Percentiles rank a stretch among this genome's conserved stretches.
Conservation (phyloP, 768 basidiomycete species). For the Boletus sp. region DNA sequence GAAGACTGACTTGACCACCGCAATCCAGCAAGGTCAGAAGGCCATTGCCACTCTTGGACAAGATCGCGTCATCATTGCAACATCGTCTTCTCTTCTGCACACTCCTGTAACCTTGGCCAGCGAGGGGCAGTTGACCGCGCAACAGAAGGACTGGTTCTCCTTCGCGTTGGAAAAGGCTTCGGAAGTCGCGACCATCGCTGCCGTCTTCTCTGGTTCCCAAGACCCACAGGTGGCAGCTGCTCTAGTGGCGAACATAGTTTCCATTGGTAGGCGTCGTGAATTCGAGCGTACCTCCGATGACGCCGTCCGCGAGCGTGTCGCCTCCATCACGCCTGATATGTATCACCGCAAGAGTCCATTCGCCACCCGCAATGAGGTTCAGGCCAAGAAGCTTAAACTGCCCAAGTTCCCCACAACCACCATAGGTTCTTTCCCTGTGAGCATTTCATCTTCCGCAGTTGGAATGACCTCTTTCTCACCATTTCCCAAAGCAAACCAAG, state of each 20-base stretch:
- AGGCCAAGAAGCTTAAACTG: slow-evolving; percentile 83
- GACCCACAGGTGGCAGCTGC: slow-evolving; percentile 66
- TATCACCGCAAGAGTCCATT: slow-evolving; percentile 90
- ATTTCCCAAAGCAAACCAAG: slow-evolving; percentile 79
- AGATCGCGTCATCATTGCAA: slow-evolving; percentile 89
- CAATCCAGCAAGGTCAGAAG: slow-evolving; percentile 80
- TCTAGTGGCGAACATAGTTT: slow-evolving; percentile 84
- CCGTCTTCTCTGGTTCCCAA: slow-evolving; percentile 82
- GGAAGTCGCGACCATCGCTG: slow-evolving; percentile 87
- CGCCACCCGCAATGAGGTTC: slow-evolving; percentile 80
- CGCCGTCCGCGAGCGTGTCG: slow-evolving; percentile 92
- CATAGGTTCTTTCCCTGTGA: slow-evolving; percentile 95
- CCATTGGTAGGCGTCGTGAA: slow-evolving; percentile 91
- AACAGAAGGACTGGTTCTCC: slow-evolving; percentile 98
- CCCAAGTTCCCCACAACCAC: slow-evolving; percentile 99
- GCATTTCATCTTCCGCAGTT: slow-evolving; percentile 19
- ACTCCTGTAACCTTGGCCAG: slow-evolving; percentile 93
- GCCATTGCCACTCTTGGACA: slow-evolving; percentile 80
- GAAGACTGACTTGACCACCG: slow-evolving; percentile 91
- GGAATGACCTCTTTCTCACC: slow-evolving; percentile 3
- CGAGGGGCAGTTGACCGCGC: slow-evolving; percentile 84
- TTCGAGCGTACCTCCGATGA: slow-evolving; percentile 95
- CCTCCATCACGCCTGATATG: slow-evolving; percentile 82
- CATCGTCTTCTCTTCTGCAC: slow-evolving; percentile 97
- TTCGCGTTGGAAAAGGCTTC: slow-evolving; percentile 95